A percentile compares a stretch with the other conserved stretches of the same genome.
phyloP scores from a whole-genome alignment of 768 basidiomycete genomes.

The Lactarius evosmus region DNA sequence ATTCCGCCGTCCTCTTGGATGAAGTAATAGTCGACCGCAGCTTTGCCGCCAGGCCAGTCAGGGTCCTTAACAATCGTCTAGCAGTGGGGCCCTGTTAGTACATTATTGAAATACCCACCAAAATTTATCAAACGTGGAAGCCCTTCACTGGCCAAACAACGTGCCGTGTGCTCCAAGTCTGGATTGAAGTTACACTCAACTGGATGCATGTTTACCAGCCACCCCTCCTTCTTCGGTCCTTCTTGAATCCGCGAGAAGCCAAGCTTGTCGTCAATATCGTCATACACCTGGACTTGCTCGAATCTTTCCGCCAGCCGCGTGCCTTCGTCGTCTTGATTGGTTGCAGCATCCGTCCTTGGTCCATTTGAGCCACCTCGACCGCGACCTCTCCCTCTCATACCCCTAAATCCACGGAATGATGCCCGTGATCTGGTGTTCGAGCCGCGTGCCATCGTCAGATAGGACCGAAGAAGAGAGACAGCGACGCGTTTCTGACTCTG shows the following conservation, averaged over 20 bases:
- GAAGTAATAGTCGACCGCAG: slow-evolving; percentile 95
- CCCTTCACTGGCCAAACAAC: neutral
- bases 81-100: neutral
- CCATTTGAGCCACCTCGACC: slow-evolving; percentile 41
- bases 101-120: neutral
- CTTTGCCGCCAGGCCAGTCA: slow-evolving; percentile 76
- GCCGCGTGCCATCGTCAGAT: slow-evolving; percentile 21
- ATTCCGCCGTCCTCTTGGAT: slow-evolving; percentile 94
- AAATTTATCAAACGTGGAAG: neutral
- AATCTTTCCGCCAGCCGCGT: slow-evolving; percentile 83
- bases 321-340: slow-evolving; percentile 84
- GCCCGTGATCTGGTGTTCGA: slow-evolving; percentile 32
- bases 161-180: neutral
- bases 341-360: slow-evolving; percentile 46
- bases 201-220: slow-evolving; percentile 99
- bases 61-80: slow-evolving; percentile 87
- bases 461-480: neutral
- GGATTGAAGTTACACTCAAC: slow-evolving; percentile 45
- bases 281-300: slow-evolving; percentile 67
- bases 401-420: slow-evolving; percentile 42
- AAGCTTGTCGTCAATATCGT: slow-evolving; percentile 92
- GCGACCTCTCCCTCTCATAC: slow-evolving; percentile 45
- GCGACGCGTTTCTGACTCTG: neutral
- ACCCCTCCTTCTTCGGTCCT: slow-evolving; percentile 75
- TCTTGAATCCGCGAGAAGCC: slow-evolving; percentile 83